Evolutionary conservation across 1,139 yeast genomes (phyloP).

Genomic region (Saccharomycopsis hybrid): DNA sequence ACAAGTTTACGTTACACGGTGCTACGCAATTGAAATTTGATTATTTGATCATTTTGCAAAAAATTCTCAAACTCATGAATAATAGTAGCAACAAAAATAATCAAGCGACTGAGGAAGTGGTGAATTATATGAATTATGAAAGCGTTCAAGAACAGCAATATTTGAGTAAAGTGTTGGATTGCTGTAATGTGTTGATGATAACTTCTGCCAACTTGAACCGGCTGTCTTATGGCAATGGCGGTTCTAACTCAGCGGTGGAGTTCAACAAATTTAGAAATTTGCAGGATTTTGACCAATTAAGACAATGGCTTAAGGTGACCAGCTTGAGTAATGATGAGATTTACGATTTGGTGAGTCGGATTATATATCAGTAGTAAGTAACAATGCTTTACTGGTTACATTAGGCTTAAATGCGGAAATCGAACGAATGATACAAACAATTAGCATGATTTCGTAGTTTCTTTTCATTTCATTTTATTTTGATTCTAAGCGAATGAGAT

Average conservation of each 20-base stretch:
- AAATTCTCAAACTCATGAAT: constrained; percentile 7
- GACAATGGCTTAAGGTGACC: constrained; percentile 4
- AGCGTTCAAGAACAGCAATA: constrained; percentile 5
- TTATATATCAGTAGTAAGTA: not conserved
- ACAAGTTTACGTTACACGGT: constrained; percentile 14
- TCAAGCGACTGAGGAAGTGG: not conserved
- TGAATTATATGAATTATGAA: constrained; percentile 6
- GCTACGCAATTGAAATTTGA: constrained; percentile 18
- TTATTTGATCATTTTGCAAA: constrained; percentile 10
- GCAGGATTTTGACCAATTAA: constrained; percentile 7
- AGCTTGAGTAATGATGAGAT: constrained; percentile 14
- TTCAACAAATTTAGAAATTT: constrained; percentile 7
- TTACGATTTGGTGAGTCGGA: constrained; percentile 19
- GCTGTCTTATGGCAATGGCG: too few species aligned
- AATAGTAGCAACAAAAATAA: not conserved
- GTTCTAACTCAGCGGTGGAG: not conserved
- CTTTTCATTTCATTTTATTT: too few species aligned
- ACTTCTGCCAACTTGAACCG: not conserved
- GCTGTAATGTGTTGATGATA: constrained; percentile 19
- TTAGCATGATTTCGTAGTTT: too few species aligned
- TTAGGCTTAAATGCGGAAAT: too few species aligned
- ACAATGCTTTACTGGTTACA: too few species aligned
- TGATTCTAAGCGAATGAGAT: too few species aligned
- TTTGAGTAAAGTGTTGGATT: constrained; percentile 15
- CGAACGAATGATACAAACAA: too few species aligned